phyloP scores from a whole-genome alignment of 2,329 filamentous ascomycete species.

The Annulohypoxylon truncatum region DNA sequence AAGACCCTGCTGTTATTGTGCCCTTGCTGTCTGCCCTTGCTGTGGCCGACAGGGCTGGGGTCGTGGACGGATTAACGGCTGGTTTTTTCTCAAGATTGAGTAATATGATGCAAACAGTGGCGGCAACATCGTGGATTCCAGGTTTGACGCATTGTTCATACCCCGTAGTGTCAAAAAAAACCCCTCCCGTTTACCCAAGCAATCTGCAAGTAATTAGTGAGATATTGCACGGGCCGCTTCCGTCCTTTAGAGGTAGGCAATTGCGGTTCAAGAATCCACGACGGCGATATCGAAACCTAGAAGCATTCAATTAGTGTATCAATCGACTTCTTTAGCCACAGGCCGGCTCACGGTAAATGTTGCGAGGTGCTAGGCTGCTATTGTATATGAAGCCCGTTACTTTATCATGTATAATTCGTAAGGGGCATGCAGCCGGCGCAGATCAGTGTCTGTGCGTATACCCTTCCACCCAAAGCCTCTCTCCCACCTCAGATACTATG shows the following conservation, averaged over 20 bases:
- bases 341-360: background rate
- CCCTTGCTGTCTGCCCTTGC: slow-evolving; percentile 18
- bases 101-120: background rate
- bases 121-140: background rate
- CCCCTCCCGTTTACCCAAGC: background rate
- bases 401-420: slow-evolving; percentile 1
- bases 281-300: background rate
- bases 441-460: slow-evolving; percentile 34
- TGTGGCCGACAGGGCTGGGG: background rate
- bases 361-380: background rate
- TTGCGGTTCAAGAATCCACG: background rate
- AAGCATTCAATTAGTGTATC: background rate
- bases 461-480: background rate
- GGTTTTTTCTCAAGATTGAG: background rate
- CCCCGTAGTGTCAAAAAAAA: background rate
- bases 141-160: background rate
- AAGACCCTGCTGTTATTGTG: background rate
- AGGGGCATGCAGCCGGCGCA: slow-evolving; percentile 8
- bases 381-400: background rate
- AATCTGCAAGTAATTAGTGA: background rate
- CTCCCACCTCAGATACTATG: background rate
- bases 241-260: background rate
- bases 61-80: background rate
- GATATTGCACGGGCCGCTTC: background rate
- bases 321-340: background rate